Percentiles rank a stretch among this genome's conserved stretches.
Conservation (phyloP, 2,329 filamentous ascomycete genomes). For the Zymoseptoria ardabiliae region DNA sequence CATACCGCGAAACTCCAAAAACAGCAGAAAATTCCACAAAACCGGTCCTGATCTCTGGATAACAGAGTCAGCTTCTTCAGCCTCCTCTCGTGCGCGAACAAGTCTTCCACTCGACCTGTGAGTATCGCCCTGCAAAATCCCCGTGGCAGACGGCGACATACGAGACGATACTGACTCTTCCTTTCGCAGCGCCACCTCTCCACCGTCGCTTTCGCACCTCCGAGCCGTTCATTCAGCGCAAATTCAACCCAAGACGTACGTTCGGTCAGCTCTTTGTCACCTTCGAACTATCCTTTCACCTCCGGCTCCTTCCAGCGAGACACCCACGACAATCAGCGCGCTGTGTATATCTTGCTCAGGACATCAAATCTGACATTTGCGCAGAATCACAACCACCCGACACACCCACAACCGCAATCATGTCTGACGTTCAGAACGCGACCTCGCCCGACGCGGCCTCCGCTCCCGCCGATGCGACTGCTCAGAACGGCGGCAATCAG, state of each 20-base stretch:
- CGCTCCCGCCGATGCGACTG: conserved; percentile 60
- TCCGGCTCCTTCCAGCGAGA: conserved; percentile 5
- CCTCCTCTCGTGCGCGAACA: neutral
- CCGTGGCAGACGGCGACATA: conserved; percentile 1
- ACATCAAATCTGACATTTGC: conserved; percentile 6
- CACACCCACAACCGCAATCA: conserved; percentile 15
- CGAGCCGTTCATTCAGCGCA: neutral
- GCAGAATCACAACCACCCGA: conserved; percentile 2
- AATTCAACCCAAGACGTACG: conserved; percentile 7
- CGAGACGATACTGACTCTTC: neutral
- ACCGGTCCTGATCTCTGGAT: conserved; percentile 15
- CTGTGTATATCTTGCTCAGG: neutral
- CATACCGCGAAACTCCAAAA: conserved; percentile 31
- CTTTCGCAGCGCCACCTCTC: conserved; percentile 3
- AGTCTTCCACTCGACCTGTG: conserved; percentile 1
- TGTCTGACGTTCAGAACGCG: conserved; percentile 40
- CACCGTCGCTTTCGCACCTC: neutral
- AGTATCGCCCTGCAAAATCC: conserved; percentile 1
- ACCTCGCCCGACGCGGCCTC: conserved; percentile 57
- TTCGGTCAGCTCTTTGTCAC: conserved; percentile 3
- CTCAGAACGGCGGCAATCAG: conserved; percentile 43
- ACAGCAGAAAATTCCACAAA: conserved; percentile 34
- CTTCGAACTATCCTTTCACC: conserved; percentile 2
- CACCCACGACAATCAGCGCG: conserved; percentile 6
- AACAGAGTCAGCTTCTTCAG: conserved; percentile 15